Percentiles rank a stretch among this genome's conserved stretches.
phyloP scores from a whole-genome alignment of 495 filamentous ascomycete species.

The Xylaria scruposa region DNA sequence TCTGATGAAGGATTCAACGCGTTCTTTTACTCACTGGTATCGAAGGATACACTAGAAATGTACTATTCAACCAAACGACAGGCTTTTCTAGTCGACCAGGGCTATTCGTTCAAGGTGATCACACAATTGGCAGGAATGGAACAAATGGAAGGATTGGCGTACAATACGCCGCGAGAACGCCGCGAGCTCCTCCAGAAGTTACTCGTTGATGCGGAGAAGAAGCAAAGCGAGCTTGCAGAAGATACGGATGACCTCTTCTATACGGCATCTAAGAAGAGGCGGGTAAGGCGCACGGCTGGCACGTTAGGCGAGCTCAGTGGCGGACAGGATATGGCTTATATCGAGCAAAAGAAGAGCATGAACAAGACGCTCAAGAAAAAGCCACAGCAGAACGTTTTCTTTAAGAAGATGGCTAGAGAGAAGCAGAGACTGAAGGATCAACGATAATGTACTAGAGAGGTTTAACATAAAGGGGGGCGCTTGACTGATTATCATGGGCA shows the following conservation, averaged over 20 bases:
- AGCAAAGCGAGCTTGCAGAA: conserved; percentile 70
- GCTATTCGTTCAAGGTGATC: conserved; percentile 99
- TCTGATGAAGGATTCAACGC: conserved; percentile 99
- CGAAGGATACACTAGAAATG: conserved; percentile 98
- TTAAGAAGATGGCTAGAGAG: conserved; percentile 84
- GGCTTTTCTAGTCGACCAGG: conserved; percentile 97
- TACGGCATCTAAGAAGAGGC: conserved; percentile 51
- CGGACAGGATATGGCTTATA: conserved; percentile 95
- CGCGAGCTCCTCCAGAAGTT: conserved; percentile 90
- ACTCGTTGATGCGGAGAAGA: conserved; percentile 85
- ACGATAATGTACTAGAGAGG: conserved; percentile 9
- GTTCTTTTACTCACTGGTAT: conserved; percentile 98
- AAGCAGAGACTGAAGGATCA: conserved; percentile 47
- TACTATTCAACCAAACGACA: conserved; percentile 97
- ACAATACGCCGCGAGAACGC: conserved; percentile 78
- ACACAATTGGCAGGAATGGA: conserved; percentile 94
- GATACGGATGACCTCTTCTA: conserved; percentile 85
- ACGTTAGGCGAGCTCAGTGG: conserved; percentile 84
- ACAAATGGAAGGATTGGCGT: conserved; percentile 78
- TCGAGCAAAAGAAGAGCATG: conserved; percentile 85
- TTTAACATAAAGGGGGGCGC: not conserved
- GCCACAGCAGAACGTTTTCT: conserved; percentile 61
- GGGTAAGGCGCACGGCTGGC: conserved; percentile 79
- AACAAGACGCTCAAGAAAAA: conserved; percentile 75
- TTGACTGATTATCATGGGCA: not conserved